Percentiles rank a stretch among this genome's conserved stretches.
Evolutionary conservation across 2,329 filamentous ascomycete species (phyloP).

Genomic region (Fusarium continuum): DNA sequence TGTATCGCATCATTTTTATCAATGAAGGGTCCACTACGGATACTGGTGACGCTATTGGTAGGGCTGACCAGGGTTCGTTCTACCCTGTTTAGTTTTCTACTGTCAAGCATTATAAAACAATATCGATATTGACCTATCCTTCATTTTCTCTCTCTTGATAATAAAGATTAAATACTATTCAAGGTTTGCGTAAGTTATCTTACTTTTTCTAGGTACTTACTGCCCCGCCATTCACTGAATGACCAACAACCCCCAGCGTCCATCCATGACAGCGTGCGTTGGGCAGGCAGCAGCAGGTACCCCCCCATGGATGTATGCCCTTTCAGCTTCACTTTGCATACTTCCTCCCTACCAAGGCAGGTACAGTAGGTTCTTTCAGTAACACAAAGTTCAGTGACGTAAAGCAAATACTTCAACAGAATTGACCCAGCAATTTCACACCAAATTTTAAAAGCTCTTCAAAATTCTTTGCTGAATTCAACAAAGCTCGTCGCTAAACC

Average conservation of each 20-base stretch:
- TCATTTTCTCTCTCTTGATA: no score
- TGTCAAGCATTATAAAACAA: no score
- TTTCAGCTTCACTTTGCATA: background rate
- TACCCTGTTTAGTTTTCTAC: background rate
- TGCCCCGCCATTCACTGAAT: background rate
- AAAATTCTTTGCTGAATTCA: background rate
- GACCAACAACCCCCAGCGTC: background rate
- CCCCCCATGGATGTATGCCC: no score
- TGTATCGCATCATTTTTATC: background rate
- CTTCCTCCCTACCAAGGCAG: background rate
- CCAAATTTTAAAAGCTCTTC: background rate
- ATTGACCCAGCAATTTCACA: no score
- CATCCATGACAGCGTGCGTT: background rate
- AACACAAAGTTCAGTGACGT: no score
- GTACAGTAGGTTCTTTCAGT: no score
- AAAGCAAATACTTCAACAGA: no score
- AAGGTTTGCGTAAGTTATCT: no score
- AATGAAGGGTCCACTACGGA: no score
- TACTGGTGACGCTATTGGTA: slow-evolving; percentile 18
- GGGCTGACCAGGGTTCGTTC: slow-evolving; percentile 16
- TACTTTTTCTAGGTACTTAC: no score
- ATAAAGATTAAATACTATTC: no score
- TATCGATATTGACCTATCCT: no score
- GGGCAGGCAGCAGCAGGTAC: slow-evolving; percentile 10
- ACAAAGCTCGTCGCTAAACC: background rate